These are phyloP conservation scores for Limonium bicolor DNA, from an alignment of 148 eudicot species.

Conservation along the genomic window DNA sequence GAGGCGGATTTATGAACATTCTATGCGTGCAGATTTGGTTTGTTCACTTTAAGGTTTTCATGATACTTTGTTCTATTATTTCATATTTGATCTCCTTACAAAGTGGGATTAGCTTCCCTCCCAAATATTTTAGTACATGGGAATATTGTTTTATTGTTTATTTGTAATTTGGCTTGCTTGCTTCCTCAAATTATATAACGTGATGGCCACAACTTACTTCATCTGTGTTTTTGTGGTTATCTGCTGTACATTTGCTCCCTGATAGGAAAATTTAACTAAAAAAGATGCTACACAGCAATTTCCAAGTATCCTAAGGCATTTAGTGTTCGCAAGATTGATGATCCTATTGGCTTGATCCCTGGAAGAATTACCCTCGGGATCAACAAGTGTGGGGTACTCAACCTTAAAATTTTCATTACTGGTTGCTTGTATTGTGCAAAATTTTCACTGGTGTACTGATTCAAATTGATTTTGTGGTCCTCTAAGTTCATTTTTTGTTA, in stretches of 20 bases:
- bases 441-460: background rate
- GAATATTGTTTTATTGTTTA: too few species aligned
- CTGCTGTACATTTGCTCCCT: background rate
- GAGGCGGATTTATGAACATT: too few species aligned
- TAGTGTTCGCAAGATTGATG: conserved; percentile 96
- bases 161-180: too few species aligned
- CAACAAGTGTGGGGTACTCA: conserved; percentile 85
- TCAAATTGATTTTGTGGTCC: background rate
- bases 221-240: background rate
- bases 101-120: too few species aligned
- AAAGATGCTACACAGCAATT: conserved; percentile 98
- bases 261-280: conserved; percentile 77
- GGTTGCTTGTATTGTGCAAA: too few species aligned
- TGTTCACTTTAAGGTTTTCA: too few species aligned
- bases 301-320: conserved; percentile 69
- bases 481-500: conserved; percentile 96
- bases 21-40: too few species aligned
- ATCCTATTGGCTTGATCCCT: conserved; percentile 95
- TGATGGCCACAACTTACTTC: too few species aligned
- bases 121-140: too few species aligned
- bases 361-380: conserved; percentile 85
- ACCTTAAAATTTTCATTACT: background rate
- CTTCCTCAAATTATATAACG: too few species aligned
- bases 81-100: too few species aligned
- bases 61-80: too few species aligned